Conservation (phyloP, 768 basidiomycete genomes). For the Lyophyllum shimeji region DNA sequence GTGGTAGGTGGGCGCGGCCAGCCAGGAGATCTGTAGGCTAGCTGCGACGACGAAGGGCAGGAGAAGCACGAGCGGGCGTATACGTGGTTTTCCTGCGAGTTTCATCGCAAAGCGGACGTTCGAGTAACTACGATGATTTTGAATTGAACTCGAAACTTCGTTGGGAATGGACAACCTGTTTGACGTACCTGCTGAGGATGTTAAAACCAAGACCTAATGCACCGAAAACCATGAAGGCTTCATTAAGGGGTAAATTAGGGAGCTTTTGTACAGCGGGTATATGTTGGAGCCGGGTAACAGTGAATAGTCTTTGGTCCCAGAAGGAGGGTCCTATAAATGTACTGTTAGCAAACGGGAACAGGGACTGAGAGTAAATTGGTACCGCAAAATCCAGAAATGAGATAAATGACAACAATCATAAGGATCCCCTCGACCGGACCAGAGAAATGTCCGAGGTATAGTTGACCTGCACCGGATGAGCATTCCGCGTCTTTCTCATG, state of each 20-base stretch:
- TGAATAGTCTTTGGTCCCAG: constrained; percentile 74
- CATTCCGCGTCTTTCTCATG: not conserved
- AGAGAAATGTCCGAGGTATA: constrained; percentile 91
- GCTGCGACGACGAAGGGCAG: constrained; percentile 78
- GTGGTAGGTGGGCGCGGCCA: constrained; percentile 62
- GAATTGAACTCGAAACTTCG: no score
- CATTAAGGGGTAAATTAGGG: constrained; percentile 78
- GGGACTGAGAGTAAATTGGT: constrained; percentile 16
- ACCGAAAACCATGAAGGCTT: constrained; percentile 83
- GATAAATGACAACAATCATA: constrained; percentile 74
- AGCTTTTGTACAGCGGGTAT: constrained; percentile 48
- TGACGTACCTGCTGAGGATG: constrained; percentile 63
- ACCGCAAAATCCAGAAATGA: constrained; percentile 79
- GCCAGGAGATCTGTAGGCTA: constrained; percentile 77
- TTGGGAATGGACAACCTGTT: not conserved
- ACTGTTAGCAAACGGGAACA: not conserved
- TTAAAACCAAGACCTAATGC: constrained; percentile 74
- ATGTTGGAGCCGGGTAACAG: constrained; percentile 54
- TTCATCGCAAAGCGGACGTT: constrained; percentile 72
- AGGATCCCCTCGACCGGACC: constrained; percentile 97
- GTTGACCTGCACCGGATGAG: constrained; percentile 51
- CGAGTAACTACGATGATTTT: constrained; percentile 49
- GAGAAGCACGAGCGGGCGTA: constrained; percentile 68
- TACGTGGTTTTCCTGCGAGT: constrained; percentile 35
- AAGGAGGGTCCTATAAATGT: constrained; percentile 60